phyloP scores from a whole-genome alignment of 1,284 basidiomycete species.

The Moniliophthora roreri region DNA sequence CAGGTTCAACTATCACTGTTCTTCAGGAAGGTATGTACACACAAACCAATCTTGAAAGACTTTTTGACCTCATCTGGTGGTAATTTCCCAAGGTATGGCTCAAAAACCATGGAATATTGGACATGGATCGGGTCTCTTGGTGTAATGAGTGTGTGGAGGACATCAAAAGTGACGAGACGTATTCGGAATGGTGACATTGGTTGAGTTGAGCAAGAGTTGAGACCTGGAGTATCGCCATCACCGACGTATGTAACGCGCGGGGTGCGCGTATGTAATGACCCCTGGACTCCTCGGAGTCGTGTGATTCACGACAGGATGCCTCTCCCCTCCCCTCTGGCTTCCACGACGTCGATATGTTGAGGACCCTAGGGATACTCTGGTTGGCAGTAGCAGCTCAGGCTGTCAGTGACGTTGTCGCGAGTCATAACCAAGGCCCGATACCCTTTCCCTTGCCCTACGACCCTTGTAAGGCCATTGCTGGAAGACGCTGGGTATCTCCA shows the following conservation, averaged over 20 bases:
- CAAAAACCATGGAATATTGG: constrained; percentile 68
- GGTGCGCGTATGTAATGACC: no score
- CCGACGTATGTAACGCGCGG: no score
- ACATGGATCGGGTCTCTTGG: constrained; percentile 65
- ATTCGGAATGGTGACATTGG: not conserved
- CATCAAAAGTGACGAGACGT: constrained; percentile 70
- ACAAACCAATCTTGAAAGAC: not conserved
- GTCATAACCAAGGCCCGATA: not conserved
- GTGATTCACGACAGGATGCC: not conserved
- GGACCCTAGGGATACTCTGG: no score
- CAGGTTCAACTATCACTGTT: constrained; percentile 41
- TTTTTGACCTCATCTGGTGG: not conserved
- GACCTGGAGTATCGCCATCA: no score
- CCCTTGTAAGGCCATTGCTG: constrained; percentile 50
- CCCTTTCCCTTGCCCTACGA: constrained; percentile 24
- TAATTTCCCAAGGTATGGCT: constrained; percentile 51
- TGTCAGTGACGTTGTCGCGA: not conserved
- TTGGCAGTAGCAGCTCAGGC: no score
- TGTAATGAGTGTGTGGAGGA: constrained; percentile 65
- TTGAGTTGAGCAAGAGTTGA: no score
- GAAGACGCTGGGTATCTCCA: constrained; percentile 53
- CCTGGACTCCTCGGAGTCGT: no score
- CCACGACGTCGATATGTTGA: no score
- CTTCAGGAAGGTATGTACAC: not conserved
- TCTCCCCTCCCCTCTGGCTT: no score